phyloP scores from a whole-genome alignment of 345 rosid genomes.

The Euphorbia lathyris region DNA sequence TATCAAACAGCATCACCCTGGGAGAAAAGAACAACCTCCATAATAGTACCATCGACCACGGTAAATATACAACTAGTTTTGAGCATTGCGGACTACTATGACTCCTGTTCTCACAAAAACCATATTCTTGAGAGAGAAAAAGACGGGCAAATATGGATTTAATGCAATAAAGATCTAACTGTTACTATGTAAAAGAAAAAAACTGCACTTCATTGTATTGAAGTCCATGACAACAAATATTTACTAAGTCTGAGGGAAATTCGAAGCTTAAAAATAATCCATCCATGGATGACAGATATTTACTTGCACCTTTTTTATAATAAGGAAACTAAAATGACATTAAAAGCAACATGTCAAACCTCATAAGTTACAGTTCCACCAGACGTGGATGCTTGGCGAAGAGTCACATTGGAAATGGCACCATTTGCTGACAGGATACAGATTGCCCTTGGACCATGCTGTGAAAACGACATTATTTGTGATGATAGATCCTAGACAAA shows the following conservation, averaged over 20 bases:
- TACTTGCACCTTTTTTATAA: too few species aligned
- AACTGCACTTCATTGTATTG: not conserved
- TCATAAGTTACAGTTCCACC: constrained; percentile 81
- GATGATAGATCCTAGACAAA: constrained; percentile 57
- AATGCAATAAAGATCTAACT: not conserved
- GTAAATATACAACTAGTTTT: not conserved
- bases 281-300: too few species aligned
- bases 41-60: not conserved
- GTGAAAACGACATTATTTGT: constrained; percentile 67
- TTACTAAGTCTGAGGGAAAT: not conserved
- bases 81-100: not conserved
- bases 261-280: not conserved
- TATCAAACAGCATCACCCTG: not conserved
- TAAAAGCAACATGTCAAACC: constrained; percentile 39
- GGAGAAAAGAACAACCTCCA: constrained; percentile 1
- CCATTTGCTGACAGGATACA: constrained; percentile 74
- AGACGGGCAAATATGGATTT: not conserved
- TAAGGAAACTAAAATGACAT: not conserved
- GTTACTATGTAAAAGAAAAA: not conserved
- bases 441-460: constrained; percentile 58
- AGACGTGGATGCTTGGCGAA: constrained; percentile 61
- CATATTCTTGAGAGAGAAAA: not conserved
- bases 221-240: not conserved
- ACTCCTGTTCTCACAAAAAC: not conserved
- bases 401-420: constrained; percentile 71